Base-by-base conservation (phyloP, 1,139 yeast species). In the Debaryomyces coudertii region DNA sequence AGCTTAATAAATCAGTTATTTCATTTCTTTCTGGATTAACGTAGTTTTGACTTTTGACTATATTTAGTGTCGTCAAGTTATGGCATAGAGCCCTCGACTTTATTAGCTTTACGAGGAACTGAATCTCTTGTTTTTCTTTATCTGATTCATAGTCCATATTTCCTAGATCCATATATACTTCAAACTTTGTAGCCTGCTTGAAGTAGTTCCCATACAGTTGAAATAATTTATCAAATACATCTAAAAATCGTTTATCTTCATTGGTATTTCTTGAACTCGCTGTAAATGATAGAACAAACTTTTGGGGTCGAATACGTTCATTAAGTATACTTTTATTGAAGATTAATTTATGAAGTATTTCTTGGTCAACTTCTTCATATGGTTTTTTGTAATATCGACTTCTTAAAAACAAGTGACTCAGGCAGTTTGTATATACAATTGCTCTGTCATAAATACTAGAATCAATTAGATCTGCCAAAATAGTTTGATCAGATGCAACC, bases 141-240 rank as follows among this genome's bases (percentile, higher is more conserved):
- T 11, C 22, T 25, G 3, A 4, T 16, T n/a, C 18, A 12, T 16
- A n/a, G 29, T 43, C 50, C 45, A 52, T 51, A 38, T 56, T 55
- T 25, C 48, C 49, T 12, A 56, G 40, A 45, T 56, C 60, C 14
- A 56, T 42, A 5, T 52, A 47, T 4, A 56, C 38, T 41, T 56
- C 61, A 18, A 54, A 43, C 22, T 20, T 44, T 22, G 34, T 34
- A 24, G 47, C 29, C 28, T 34, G 46, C 16, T 28, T 20, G 12
- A 56, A 49, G 23, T 48, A 48, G 15, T 47, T 23, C 3, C 16
- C 9, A 4, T 47, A 46, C 29, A 22, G 36, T 1, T 20, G 9
- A 33, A 47, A 47, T 4, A 24, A 25, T 8, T 29, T 22, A 2
- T 29, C 25, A 29, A 47, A 46, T 7, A 27, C 40, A 8, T 39